Percentiles rank a stretch among this genome's conserved stretches.
phyloP scores from a whole-genome alignment of 345 rosid genomes.

The Populus deltoides region DNA sequence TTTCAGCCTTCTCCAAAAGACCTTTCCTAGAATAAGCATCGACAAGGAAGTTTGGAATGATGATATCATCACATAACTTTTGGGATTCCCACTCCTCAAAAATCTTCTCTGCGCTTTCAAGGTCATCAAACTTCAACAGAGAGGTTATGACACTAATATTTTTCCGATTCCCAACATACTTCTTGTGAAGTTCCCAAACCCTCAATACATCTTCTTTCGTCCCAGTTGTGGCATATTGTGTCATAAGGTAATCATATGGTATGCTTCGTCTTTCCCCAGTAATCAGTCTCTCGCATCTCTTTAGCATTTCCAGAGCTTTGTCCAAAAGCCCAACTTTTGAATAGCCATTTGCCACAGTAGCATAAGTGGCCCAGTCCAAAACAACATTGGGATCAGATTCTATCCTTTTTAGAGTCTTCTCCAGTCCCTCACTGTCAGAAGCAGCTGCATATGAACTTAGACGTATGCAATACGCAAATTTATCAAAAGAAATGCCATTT shows the following conservation, averaged over 20 bases:
- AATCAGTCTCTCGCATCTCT: slow-evolving; percentile 32
- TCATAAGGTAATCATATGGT: slow-evolving; percentile 25
- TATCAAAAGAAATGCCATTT: slow-evolving; percentile 21
- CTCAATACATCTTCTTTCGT: slow-evolving; percentile 41
- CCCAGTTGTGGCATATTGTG: slow-evolving; percentile 33
- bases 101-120: slow-evolving; percentile 40
- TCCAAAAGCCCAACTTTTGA: slow-evolving; percentile 21
- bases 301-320: slow-evolving; percentile 32
- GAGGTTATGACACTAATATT: slow-evolving; percentile 21
- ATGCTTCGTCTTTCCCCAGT: not conserved
- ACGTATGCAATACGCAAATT: slow-evolving; percentile 7
- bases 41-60: slow-evolving; percentile 30
- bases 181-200: slow-evolving; percentile 36
- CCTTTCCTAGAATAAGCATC: slow-evolving; percentile 31
- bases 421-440: slow-evolving; percentile 25
- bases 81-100: slow-evolving; percentile 41
- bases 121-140: slow-evolving; percentile 39
- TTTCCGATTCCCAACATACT: slow-evolving; percentile 7
- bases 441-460: slow-evolving; percentile 32
- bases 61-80: slow-evolving; percentile 3
- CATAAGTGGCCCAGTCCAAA: slow-evolving; percentile 21
- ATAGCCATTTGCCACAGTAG: slow-evolving; percentile 22
- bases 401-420: slow-evolving; percentile 20
- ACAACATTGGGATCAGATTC: slow-evolving; percentile 28
- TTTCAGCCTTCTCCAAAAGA: slow-evolving; percentile 32